Evolutionary conservation across 2,329 filamentous ascomycete genomes (phyloP), one percentile per base, ranked within the genome.

Genomic region (Madurella mycetomatis): DNA sequence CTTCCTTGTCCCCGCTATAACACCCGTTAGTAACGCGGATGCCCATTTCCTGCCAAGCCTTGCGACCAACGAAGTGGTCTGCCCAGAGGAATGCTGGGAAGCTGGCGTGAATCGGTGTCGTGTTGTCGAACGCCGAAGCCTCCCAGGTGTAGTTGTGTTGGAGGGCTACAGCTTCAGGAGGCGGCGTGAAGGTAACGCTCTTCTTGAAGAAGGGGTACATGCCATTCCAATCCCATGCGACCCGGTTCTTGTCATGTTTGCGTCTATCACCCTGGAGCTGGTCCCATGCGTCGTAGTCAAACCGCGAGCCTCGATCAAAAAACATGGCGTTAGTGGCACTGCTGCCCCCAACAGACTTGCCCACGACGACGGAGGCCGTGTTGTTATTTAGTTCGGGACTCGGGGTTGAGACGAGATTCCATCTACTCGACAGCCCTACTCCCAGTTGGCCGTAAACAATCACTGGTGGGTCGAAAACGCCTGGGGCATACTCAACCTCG

Each of bases 321-420:
- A 72, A 67, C 65, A 69, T 67, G 4, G 69, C 69, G 42, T 72
- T 72, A 52, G 70, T 57, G 41, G 68, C 63, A 2, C 68, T 71
- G 41, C 67, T 64, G 45, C 70, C 70, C 5, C 70, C 70, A 2
- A 72, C 63, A 12, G 64, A 66, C 59, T 65, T 67, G 15, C 69
- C 70, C 31, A 66, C 65, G 8, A 65, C 57, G n/a, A 72, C 59
- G 2, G 53, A 53, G 17, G 65, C 64, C 13, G 62, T 55, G 49
- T 54, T 57, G 56, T 67, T 67, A 57, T 65, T 66, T 32, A 69
- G 15, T 9, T 52, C 52, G 8, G 57, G 56, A 13, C 41, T 51
- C 7, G 56, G 53, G 2, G 37, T 49, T 16, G 53, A 54, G 18
- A 12, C 41, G 41, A 60, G 51, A 18, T 12, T 51, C 51, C 31